phyloP scores from a whole-genome alignment of 495 filamentous ascomycete species.

The Hyphodiscus hymeniophilus region DNA sequence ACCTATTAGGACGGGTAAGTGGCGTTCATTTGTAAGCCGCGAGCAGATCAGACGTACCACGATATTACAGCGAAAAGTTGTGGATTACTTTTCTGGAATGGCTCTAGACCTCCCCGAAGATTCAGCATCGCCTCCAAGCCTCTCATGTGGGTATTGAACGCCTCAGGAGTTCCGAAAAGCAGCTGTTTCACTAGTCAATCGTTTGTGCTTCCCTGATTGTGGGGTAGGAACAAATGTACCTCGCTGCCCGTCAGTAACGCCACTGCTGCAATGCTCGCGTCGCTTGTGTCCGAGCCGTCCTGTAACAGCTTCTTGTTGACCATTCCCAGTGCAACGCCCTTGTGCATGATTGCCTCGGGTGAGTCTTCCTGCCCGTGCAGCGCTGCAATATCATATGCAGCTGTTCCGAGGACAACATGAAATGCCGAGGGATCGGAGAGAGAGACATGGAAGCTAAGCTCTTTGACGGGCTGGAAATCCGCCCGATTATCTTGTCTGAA shows the following conservation, averaged over 20 bases:
- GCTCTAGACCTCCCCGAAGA: constrained; percentile 4
- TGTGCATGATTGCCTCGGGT: constrained; percentile 1
- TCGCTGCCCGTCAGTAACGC: constrained; percentile 5
- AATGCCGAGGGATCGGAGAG: constrained; percentile 3
- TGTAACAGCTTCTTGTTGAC: constrained; percentile 1
- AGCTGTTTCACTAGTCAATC: constrained; percentile 1
- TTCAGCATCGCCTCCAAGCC: constrained; percentile 2
- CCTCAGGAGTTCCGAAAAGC: not conserved
- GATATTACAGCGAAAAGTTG: constrained; percentile 3
- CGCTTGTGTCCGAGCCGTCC: not conserved
- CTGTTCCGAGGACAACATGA: constrained; percentile 2
- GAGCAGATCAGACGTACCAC: constrained; percentile 1
- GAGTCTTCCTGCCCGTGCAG: constrained; percentile 2
- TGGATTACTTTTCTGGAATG: constrained; percentile 1
- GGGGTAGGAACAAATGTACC: not conserved
- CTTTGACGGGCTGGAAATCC: constrained; percentile 5
- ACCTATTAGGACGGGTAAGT: not conserved
- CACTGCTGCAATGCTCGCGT: constrained; percentile 3
- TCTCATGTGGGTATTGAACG: constrained; percentile 4
- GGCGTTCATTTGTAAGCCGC: not conserved
- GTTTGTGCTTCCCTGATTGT: not conserved
- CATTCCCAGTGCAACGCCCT: not conserved
- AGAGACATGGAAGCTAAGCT: constrained; percentile 5
- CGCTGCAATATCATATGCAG: constrained; percentile 1
- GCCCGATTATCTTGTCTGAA: not conserved